These are phyloP conservation scores for Diaporthe ampelina DNA, from an alignment of 2,329 filamentous ascomycete species.

Conservation along the genomic window DNA sequence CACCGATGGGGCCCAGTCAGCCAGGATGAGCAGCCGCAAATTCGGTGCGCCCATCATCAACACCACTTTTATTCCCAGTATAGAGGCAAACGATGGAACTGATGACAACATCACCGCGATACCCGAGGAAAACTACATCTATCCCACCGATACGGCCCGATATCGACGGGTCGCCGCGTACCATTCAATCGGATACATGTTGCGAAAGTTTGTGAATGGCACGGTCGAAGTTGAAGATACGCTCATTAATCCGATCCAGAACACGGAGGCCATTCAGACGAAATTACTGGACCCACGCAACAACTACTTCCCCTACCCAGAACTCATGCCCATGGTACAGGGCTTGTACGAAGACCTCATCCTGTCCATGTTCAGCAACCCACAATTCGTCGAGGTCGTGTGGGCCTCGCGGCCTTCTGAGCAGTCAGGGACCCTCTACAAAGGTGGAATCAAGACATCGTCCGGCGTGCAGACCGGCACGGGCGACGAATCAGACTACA, in stretches of 20 bases:
- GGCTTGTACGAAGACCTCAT: conserved; percentile 50
- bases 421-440: conserved; percentile 46
- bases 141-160: conserved; percentile 45
- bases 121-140: conserved; percentile 51
- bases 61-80: conserved; percentile 49
- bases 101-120: conserved; percentile 52
- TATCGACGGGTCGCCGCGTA: conserved; percentile 53
- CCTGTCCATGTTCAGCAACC: conserved; percentile 42
- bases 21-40: conserved; percentile 45
- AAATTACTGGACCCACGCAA: conserved; percentile 54
- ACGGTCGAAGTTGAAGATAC: conserved; percentile 47
- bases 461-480: conserved; percentile 14
- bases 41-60: conserved; percentile 52
- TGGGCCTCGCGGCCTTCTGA: conserved; percentile 49
- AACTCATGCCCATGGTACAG: conserved; percentile 49
- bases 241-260: conserved; percentile 47
- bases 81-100: conserved; percentile 52
- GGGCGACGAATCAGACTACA: conserved; percentile 33
- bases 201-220: conserved; percentile 53
- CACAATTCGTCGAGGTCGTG: conserved; percentile 39
- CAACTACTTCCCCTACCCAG: conserved; percentile 50
- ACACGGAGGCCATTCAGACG: conserved; percentile 56
- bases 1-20: conserved; percentile 48
- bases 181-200: conserved; percentile 51
- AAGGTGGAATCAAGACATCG: conserved; percentile 31